Percentiles rank a stretch among this genome's conserved stretches.
phyloP scores from a whole-genome alignment of 345 rosid genomes.

The Eucalyptus guilfoylei region DNA sequence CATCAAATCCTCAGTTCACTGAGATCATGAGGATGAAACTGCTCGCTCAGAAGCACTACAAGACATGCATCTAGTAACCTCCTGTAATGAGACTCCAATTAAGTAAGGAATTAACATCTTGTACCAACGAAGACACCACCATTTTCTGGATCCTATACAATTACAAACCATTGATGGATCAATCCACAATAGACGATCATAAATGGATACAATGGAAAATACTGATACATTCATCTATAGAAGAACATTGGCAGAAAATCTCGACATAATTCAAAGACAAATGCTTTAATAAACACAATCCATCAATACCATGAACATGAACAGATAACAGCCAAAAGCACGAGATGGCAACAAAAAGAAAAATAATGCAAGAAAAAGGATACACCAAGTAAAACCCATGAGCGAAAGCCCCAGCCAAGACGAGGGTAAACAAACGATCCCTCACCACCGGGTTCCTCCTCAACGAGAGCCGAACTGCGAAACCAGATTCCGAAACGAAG shows the following conservation, averaged over 20 bases:
- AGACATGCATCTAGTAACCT: background rate
- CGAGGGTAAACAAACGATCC: slow-evolving; percentile 72
- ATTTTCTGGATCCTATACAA: background rate
- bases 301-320: background rate
- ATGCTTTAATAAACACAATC: background rate
- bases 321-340: background rate
- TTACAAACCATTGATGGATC: background rate
- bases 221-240: background rate
- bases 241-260: background rate
- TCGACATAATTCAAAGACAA: background rate
- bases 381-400: slow-evolving; percentile 94
- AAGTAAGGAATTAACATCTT: background rate
- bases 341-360: background rate
- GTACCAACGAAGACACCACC: background rate
- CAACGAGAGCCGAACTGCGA: slow-evolving; percentile 52
- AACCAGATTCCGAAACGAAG: background rate
- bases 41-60: background rate
- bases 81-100: background rate
- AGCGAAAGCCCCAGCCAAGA: slow-evolving; percentile 77
- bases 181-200: background rate
- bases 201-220: background rate
- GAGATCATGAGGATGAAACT: background rate
- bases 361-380: slow-evolving; percentile 30
- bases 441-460: slow-evolving; percentile 74
- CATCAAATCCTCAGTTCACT: background rate